phyloP scores from a whole-genome alignment of 257 asterid species.

The Nicotiana undulata region DNA sequence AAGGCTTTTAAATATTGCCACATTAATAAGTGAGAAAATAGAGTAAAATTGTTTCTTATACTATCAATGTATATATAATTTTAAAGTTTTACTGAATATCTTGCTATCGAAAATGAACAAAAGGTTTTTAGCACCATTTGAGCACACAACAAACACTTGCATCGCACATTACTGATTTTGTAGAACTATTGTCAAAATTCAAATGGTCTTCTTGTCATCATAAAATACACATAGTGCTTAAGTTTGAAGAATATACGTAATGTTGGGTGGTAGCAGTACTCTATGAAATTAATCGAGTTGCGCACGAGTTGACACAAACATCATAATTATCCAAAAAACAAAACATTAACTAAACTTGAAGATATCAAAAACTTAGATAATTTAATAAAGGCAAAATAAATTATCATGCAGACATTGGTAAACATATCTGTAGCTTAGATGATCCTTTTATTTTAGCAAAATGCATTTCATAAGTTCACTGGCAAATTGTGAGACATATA shows the following conservation, averaged over 20 bases:
- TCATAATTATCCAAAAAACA: too few relatives aligned
- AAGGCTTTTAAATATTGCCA: too few relatives aligned
- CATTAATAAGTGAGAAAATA: too few relatives aligned
- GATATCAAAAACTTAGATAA: background rate
- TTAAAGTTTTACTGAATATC: too few relatives aligned
- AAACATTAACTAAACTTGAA: background rate
- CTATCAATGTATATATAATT: too few relatives aligned
- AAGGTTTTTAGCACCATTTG: background rate
- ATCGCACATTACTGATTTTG: background rate
- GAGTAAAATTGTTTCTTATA: too few relatives aligned
- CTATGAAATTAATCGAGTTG: too few relatives aligned
- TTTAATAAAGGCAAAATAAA: background rate
- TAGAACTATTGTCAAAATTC: background rate
- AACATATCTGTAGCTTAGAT: background rate
- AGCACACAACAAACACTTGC: background rate
- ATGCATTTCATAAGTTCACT: background rate
- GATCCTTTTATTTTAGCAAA: background rate
- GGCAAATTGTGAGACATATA: background rate
- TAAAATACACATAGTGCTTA: background rate
- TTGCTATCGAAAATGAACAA: background rate
- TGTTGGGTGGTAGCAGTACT: too few relatives aligned
- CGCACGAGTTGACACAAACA: too few relatives aligned
- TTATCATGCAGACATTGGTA: background rate
- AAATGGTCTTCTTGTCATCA: background rate
- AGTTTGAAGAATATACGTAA: too few relatives aligned